Conservation (phyloP, 2,329 filamentous ascomycete genomes). For the Ophiocordyceps camponoti-saundersi region DNA sequence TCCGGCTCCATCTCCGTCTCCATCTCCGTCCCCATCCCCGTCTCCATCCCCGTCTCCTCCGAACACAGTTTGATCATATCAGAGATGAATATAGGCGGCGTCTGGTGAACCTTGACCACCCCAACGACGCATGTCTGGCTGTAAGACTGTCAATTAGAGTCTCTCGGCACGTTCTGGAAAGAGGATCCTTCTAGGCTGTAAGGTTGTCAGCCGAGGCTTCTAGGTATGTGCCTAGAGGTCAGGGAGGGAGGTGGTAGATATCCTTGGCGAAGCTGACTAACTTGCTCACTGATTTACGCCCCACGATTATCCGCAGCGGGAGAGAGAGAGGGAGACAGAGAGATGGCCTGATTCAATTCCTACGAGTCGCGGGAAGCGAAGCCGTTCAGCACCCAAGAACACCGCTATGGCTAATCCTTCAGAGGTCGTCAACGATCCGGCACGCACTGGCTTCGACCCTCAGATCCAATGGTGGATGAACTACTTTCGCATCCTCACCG, state of each 20-base stretch:
- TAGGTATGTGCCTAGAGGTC: too few relatives aligned
- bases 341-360: not conserved
- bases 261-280: not conserved
- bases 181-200: not conserved
- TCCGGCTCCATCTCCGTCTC: not conserved
- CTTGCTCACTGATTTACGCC: not conserved
- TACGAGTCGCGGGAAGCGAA: not conserved
- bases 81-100: not conserved
- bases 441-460: constrained; percentile 46
- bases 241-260: too few relatives aligned
- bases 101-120: not conserved
- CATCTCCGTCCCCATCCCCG: not conserved
- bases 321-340: not conserved
- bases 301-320: not conserved
- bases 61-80: not conserved
- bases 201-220: not conserved
- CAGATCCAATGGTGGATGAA: constrained; percentile 54
- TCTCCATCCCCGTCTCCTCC: not conserved
- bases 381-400: constrained; percentile 1
- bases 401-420: not conserved
- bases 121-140: not conserved
- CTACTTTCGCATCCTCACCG: constrained; percentile 69
- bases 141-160: not conserved
- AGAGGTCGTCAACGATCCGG: constrained; percentile 38
- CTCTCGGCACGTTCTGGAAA: not conserved